Evolutionary conservation across 2,329 filamentous ascomycete species (phyloP), one percentile per base, ranked within the genome.

Genomic region (Fusarium stilboides): DNA sequence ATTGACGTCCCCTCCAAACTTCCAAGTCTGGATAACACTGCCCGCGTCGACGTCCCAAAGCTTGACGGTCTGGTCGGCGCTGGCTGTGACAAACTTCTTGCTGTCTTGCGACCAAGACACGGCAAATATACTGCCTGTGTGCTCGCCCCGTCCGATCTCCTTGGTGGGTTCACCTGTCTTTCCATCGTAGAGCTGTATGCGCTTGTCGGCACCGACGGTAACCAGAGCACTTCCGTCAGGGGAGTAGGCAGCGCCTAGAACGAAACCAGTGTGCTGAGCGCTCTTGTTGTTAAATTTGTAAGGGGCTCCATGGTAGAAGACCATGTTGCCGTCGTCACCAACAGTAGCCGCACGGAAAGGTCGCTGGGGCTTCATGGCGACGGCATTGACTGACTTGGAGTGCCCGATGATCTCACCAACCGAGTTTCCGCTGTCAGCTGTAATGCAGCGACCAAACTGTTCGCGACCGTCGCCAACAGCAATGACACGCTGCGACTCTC

Each of bases 381-480:
- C 94, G 20, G 91, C 89, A 78, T 99, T 99, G 85, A 98, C 91
- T 73, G 92, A 89, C 75, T 94, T 92, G 71, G 92, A 94, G 81
- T 99, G 96, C 3, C 96, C 96, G 53, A 90, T 92, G 70, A 99
- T 93, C 81, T 98, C 95, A 61, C 96, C 96, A 19, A 98, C 94
- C 50, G 91, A 94, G 83, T 99, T 99, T 69, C 96, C 96, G 77
- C 93, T 97, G 81, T 98, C 96, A 72, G 93, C 93, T 28, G 94
- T 98, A 78, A 98, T 94, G 83, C 94, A 97, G 79, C 95, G 93
- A 15, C 95, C 95, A 78, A 94, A 98, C 58, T 94, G 89, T 82
- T 98, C 94, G 77, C 95, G 94, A 52, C 96, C 96, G 74, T 98
- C 93, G 44, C 96, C 96, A 7, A 99, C 95, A 5, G 95, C 96